These are phyloP conservation scores for Nothophytophthora sp. DNA, from an alignment of 352 stramenopile genomes.

Conservation along the genomic window DNA sequence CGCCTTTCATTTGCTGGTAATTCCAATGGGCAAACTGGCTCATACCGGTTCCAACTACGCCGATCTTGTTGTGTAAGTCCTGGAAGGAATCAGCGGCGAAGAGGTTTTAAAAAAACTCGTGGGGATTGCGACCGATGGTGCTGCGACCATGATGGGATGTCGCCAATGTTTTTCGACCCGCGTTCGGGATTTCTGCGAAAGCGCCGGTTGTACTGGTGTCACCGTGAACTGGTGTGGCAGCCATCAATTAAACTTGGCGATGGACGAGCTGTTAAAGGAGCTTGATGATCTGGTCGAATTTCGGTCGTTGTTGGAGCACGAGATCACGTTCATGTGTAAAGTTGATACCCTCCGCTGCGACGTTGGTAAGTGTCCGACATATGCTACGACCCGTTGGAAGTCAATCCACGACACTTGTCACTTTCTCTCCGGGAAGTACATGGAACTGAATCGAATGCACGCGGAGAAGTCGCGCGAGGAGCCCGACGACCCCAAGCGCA, in stretches of 20 bases:
- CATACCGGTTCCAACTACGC: constrained; percentile 6
- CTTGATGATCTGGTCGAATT: background rate
- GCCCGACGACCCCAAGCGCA: too few species aligned
- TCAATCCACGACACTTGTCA: constrained; percentile 10
- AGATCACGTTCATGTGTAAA: background rate
- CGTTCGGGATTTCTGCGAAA: background rate
- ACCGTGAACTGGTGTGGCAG: constrained; percentile 7
- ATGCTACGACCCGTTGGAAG: constrained; percentile 5
- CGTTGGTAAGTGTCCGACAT: background rate
- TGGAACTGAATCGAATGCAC: background rate
- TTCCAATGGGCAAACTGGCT: background rate
- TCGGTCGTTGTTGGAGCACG: background rate
- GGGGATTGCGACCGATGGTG: constrained; percentile 3
- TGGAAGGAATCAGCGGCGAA: background rate
- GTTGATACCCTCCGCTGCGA: background rate
- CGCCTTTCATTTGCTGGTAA: constrained; percentile 6
- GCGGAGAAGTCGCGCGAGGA: background rate
- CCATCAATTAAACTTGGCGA: constrained; percentile 8
- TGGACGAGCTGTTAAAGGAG: background rate
- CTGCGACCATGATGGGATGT: constrained; percentile 5
- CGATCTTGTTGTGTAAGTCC: background rate
- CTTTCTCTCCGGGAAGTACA: constrained; percentile 4
- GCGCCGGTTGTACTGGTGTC: background rate
- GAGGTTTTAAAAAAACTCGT: background rate
- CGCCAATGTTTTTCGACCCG: background rate